A percentile compares a stretch with the other conserved stretches of the same genome.
These are phyloP conservation scores for Leccinum subgranulosum DNA, from an alignment of 768 basidiomycete species.

Conservation along the genomic window DNA sequence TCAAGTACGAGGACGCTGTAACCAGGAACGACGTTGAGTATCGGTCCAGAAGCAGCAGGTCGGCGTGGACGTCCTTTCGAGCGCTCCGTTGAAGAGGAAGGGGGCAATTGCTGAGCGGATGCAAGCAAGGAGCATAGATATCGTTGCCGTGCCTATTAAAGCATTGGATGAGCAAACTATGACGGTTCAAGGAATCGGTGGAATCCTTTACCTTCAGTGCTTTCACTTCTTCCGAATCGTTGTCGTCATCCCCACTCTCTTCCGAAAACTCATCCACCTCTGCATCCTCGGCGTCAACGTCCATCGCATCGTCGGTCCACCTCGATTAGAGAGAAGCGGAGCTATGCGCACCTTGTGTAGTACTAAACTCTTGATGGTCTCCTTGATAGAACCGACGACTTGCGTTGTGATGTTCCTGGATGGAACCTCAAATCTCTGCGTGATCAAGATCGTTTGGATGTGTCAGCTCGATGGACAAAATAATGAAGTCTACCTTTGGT, in stretches of 20 bases:
- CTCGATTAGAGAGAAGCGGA: no score
- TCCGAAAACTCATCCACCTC: slow-evolving; percentile 45
- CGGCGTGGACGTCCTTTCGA: slow-evolving; percentile 28
- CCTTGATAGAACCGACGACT: no score
- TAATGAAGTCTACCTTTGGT: no score
- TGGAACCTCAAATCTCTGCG: no score
- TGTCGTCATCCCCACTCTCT: slow-evolving; percentile 53
- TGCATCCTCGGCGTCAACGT: slow-evolving; percentile 58
- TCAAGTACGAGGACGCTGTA: slow-evolving; percentile 91
- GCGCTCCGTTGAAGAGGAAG: slow-evolving; percentile 27
- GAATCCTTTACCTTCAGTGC: slow-evolving; percentile 80
- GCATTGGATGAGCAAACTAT: slow-evolving; percentile 2
- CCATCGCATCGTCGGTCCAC: slow-evolving; percentile 70
- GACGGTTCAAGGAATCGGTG: background rate
- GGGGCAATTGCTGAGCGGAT: slow-evolving; percentile 35
- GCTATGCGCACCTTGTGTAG: no score
- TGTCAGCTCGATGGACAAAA: no score
- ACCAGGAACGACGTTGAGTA: slow-evolving; percentile 66
- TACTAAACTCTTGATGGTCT: no score
- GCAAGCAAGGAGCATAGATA: slow-evolving; percentile 70
- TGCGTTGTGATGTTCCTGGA: no score
- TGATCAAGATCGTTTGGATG: no score
- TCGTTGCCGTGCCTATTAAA: slow-evolving; percentile 61
- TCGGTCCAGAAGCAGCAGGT: slow-evolving; percentile 34
- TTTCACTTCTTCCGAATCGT: slow-evolving; percentile 69